Evolutionary conservation across 1,139 yeast species (phyloP).

Genomic region (Sugiyamaella neomexicana): DNA sequence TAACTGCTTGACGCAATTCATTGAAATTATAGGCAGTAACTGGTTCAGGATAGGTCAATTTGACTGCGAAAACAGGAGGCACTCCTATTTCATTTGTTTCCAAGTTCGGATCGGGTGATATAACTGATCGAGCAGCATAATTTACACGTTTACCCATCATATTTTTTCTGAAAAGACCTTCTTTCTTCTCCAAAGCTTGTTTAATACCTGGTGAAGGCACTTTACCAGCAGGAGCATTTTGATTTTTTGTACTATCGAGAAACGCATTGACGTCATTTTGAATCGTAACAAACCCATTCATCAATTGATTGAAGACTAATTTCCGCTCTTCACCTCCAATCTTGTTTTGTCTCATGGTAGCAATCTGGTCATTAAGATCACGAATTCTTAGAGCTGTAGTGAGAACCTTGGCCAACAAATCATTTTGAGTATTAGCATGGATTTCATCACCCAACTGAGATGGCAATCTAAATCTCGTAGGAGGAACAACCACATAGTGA

Average conservation of each 20-base stretch:
- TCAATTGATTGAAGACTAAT: conserved; percentile 78
- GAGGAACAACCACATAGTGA: conserved; percentile 87
- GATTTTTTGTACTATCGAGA: conserved; percentile 89
- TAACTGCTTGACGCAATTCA: conserved; percentile 89
- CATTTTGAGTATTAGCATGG: conserved; percentile 93
- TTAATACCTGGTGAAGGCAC: conserved; percentile 91
- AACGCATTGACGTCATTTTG: conserved; percentile 96
- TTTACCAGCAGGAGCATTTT: conserved; percentile 61
- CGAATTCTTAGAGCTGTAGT: conserved; percentile 79
- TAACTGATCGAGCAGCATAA: conserved; percentile 97
- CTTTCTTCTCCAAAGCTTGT: conserved; percentile 97
- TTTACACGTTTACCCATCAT: conserved; percentile 99
- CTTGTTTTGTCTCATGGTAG: conserved; percentile 50
- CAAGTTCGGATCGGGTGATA: conserved; percentile 97
- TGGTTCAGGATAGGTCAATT: conserved; percentile 96
- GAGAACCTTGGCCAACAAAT: conserved; percentile 73
- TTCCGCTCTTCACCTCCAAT: conserved; percentile 72
- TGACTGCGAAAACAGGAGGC: conserved; percentile 96
- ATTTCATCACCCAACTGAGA: conserved; percentile 96
- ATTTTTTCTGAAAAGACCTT: conserved; percentile 96
- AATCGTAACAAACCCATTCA: conserved; percentile 91
- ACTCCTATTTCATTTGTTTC: conserved; percentile 98
- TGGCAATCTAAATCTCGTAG: conserved; percentile 94
- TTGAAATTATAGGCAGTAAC: conserved; percentile 92
- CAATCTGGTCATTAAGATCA: conserved; percentile 75